Evolutionary conservation across 306 rosid genomes (phyloP), one percentile per base, ranked within the genome.

Genomic region (Rosa persica): DNA sequence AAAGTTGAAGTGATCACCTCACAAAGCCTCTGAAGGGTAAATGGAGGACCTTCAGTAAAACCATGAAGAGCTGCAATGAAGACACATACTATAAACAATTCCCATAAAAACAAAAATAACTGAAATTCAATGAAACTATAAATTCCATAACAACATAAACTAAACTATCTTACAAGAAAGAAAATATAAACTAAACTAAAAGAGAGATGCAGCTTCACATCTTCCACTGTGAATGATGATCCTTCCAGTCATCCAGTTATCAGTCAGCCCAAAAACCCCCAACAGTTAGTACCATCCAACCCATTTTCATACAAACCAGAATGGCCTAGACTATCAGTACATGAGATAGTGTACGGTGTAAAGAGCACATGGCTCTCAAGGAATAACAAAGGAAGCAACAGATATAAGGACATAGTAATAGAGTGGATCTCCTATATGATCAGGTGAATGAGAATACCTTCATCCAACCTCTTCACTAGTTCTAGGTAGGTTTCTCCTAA

Each of bases 1-100:
- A 13, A n/a, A 68, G 66, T 23, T 2, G 20, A 12, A 76, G 58
- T 40, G 20, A 27, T 48, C 83, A 94, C 98, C 96, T 95, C 98
- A 68, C 97, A 89, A 64, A 95, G 85, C 89, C 98, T 89, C 78
- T 95, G 98, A 88, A 95, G 86, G 4, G 98, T 95, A 84, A 95
- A 95, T 23, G 97, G 98, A 65, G 98, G 98, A 72, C 98, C 98
- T 76, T 89, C 91, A 19, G 78, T 77, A 86, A 95, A 95, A 82
- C 83, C 83, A 62, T 80, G 69, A 80, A 92, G 90, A 49, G 87
- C 98, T 92, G 97, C 84, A 88, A 80, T 48, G 57, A 72, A 87
- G 66, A 87, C 76, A 81, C 71, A 72, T 46, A 46, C 75, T 36
- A 55, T 39, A 49, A 49, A 40, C 71, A 51, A 49, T 43, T 27